Evolutionary conservation across 257 asterid genomes (phyloP).

Genomic region (Cordia subcordata): DNA sequence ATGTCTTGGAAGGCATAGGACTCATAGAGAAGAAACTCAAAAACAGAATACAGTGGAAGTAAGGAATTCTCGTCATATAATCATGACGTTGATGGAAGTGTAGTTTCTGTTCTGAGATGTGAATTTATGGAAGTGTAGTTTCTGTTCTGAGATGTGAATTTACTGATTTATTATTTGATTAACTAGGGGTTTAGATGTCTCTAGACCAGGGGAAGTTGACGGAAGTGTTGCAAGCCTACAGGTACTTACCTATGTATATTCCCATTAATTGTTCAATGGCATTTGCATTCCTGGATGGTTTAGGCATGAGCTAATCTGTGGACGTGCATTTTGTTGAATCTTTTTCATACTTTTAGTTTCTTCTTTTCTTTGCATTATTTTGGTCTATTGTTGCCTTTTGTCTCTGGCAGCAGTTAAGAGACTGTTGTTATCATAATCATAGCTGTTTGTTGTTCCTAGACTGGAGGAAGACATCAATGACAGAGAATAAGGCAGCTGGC

Average conservation of each 20-base stretch:
- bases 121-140: neutral
- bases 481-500: no score
- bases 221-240: conserved; percentile 68
- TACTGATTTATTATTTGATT: conserved; percentile 14
- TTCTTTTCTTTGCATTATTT: no score
- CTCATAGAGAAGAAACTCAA: conserved; percentile 93
- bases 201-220: conserved; percentile 76
- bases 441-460: no score
- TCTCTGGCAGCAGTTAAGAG: no score
- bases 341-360: neutral
- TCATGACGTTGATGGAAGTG: conserved; percentile 1
- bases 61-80: conserved; percentile 24
- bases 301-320: neutral
- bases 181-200: conserved; percentile 75
- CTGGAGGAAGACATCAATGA: no score
- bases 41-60: conserved; percentile 99
- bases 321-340: no score
- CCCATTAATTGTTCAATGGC: neutral
- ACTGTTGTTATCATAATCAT: no score
- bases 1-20: conserved; percentile 96
- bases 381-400: no score
- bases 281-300: neutral
- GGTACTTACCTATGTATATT: conserved; percentile 30
- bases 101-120: neutral
- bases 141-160: neutral